A percentile compares a stretch with the other conserved stretches of the same genome.
phyloP scores from a whole-genome alignment of 192 early-diverging fungal genomes.

The Spizellomyces sp. region DNA sequence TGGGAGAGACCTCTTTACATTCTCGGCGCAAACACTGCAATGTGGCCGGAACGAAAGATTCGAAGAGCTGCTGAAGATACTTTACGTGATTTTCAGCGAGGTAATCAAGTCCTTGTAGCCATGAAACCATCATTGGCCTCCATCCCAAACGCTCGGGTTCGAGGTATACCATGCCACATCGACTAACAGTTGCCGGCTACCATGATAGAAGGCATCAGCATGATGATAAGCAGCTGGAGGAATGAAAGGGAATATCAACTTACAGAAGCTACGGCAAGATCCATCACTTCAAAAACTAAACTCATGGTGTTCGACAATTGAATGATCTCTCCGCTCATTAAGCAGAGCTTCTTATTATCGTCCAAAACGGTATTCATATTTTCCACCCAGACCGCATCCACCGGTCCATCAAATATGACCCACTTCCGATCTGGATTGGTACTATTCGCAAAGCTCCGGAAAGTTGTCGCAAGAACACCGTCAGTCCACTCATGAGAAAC shows the following conservation, averaged over 20 bases:
- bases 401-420: slow-evolving; percentile 69
- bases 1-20: slow-evolving; percentile 63
- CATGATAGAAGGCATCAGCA: slow-evolving; percentile 18
- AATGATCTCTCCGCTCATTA: slow-evolving; percentile 69
- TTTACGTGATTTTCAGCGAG: slow-evolving; percentile 29
- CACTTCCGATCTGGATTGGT: slow-evolving; percentile 61
- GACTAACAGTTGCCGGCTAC: slow-evolving; percentile 64
- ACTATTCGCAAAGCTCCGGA: slow-evolving; percentile 54
- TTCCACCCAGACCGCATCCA: slow-evolving; percentile 66
- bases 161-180: slow-evolving; percentile 68
- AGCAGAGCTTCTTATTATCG: slow-evolving; percentile 66
- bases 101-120: slow-evolving; percentile 50
- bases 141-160: slow-evolving; percentile 64
- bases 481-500: slow-evolving; percentile 68
- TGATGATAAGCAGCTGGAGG: slow-evolving; percentile 17
- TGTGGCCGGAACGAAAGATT: slow-evolving; percentile 43
- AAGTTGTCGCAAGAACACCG: slow-evolving; percentile 58
- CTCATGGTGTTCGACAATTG: slow-evolving; percentile 70
- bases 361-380: slow-evolving; percentile 71
- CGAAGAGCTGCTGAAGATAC: slow-evolving; percentile 47
- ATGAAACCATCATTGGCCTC: slow-evolving; percentile 54
- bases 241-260: slow-evolving; percentile 11
- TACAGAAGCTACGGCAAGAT: slow-evolving; percentile 67
- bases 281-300: slow-evolving; percentile 67
- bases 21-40: slow-evolving; percentile 45